These are phyloP conservation scores for Paramarasmius palmivorus DNA, from an alignment of 1,284 basidiomycete species.

Conservation along the genomic window DNA sequence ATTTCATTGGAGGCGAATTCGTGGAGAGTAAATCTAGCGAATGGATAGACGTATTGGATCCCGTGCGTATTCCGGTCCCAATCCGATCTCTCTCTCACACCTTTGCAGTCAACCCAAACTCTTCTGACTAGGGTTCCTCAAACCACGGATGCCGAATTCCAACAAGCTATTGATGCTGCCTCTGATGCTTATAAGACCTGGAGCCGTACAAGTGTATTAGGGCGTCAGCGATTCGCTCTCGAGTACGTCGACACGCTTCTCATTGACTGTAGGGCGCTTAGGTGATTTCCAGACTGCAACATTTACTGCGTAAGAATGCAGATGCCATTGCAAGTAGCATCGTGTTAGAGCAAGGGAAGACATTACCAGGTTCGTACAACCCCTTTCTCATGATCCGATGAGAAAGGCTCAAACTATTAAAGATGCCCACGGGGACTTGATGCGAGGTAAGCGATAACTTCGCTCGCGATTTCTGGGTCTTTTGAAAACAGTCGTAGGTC, in stretches of 20 bases:
- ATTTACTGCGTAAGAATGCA: constrained; percentile 76
- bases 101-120: constrained; percentile 79
- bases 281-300: constrained; percentile 61
- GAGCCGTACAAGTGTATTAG: constrained; percentile 84
- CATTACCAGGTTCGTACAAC: constrained; percentile 59
- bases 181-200: constrained; percentile 89
- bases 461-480: background rate
- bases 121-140: constrained; percentile 89
- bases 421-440: constrained; percentile 94
- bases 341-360: constrained; percentile 92
- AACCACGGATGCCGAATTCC: constrained; percentile 83
- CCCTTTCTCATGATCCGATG: constrained; percentile 1
- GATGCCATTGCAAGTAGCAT: constrained; percentile 77
- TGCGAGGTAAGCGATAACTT: constrained; percentile 53
- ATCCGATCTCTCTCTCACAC: background rate
- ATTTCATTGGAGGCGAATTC: constrained; percentile 89
- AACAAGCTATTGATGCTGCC: constrained; percentile 84
- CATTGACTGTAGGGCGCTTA: background rate
- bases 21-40: constrained; percentile 75
- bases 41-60: constrained; percentile 88
- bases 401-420: constrained; percentile 15
- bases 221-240: constrained; percentile 87
- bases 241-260: constrained; percentile 56
- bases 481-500: constrained; percentile 32
- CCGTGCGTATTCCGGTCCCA: constrained; percentile 51